A percentile compares a stretch with the other conserved stretches of the same genome.
phyloP scores from a whole-genome alignment of 306 rosid species.

The Fragaria nilgerrensis region DNA sequence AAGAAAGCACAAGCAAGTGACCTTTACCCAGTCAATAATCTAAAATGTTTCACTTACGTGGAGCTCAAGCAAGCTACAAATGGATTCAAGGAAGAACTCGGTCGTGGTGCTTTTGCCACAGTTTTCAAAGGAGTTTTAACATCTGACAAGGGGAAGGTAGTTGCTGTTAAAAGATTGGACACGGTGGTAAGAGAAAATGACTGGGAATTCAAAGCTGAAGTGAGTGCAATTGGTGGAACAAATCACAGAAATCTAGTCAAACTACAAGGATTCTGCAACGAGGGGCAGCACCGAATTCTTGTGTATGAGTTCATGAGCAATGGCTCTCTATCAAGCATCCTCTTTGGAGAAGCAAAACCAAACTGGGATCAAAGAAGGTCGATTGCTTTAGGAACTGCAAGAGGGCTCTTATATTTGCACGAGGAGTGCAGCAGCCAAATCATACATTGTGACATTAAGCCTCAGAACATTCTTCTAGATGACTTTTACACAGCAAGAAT shows the following conservation, averaged over 20 bases:
- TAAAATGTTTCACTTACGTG: conserved; percentile 18
- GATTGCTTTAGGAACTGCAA: conserved; percentile 19
- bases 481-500: conserved; percentile 15
- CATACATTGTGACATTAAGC: conserved; percentile 43
- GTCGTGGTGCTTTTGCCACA: conserved; percentile 28
- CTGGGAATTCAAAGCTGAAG: conserved; percentile 38
- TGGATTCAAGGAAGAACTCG: conserved; percentile 31
- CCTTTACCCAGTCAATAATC: background rate
- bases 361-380: conserved; percentile 19
- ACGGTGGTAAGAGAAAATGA: conserved; percentile 38
- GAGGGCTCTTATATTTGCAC: conserved; percentile 34
- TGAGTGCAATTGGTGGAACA: conserved; percentile 29
- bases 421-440: conserved; percentile 35
- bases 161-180: conserved; percentile 48
- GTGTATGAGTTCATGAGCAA: conserved; percentile 34
- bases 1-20: background rate
- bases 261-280: conserved; percentile 26
- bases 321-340: conserved; percentile 20
- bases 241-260: conserved; percentile 32
- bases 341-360: conserved; percentile 15
- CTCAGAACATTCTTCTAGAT: conserved; percentile 34
- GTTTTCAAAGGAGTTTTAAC: conserved; percentile 31
- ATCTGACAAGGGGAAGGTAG: background rate
- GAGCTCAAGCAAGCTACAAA: conserved; percentile 21
- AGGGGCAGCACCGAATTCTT: conserved; percentile 25